Evolutionary conservation across 1,139 yeast genomes (phyloP).

Genomic region (Protomyces inundatus): DNA sequence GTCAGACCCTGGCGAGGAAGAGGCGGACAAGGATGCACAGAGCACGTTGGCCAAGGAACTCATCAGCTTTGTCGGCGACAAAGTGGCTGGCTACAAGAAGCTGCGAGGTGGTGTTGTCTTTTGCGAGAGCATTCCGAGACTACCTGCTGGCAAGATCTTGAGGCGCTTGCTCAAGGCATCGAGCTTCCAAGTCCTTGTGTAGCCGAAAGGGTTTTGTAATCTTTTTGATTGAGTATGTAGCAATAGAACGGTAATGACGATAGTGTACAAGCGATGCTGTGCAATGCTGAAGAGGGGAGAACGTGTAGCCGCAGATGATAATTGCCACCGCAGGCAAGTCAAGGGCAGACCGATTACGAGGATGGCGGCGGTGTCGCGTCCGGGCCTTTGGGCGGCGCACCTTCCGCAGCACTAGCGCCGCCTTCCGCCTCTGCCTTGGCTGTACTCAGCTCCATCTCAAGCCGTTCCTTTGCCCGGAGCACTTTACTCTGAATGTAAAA

Average conservation of each 20-base stretch:
- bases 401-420: neutral
- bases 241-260: neutral
- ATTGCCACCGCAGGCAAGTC: neutral
- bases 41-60: constrained; percentile 28
- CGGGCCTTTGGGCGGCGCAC: neutral
- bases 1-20: constrained; percentile 18
- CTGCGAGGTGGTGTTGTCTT: constrained; percentile 43
- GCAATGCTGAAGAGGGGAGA: neutral
- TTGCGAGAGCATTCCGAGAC: constrained; percentile 40
- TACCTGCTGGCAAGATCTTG: constrained; percentile 42
- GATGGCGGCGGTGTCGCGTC: constrained; percentile 1
- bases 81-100: constrained; percentile 41
- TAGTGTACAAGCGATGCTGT: neutral
- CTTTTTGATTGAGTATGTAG: neutral
- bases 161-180: constrained; percentile 37
- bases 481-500: constrained; percentile 90
- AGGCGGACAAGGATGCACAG: constrained; percentile 8
- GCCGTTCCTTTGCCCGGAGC: constrained; percentile 70
- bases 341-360: neutral
- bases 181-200: neutral
- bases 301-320: neutral
- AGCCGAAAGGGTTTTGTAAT: neutral
- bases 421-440: constrained; percentile 4
- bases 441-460: constrained; percentile 34
- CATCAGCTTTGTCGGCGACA: constrained; percentile 38